Evolutionary conservation across 1,284 basidiomycete genomes (phyloP).

Genomic region (Moniliophthora roreri): DNA sequence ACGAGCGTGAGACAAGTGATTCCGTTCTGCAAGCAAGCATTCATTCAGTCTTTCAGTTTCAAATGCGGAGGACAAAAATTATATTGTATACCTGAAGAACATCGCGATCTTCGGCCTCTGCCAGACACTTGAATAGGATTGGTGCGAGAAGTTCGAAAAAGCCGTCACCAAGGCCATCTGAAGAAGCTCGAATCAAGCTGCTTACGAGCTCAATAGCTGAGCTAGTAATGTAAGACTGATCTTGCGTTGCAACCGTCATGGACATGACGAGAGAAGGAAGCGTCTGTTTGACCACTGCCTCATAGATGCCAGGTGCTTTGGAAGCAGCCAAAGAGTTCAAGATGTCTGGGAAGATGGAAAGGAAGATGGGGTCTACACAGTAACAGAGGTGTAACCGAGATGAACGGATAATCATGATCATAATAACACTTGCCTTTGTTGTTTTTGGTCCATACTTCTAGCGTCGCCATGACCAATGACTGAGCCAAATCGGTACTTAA

Average conservation of each 20-base stretch:
- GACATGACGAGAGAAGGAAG: constrained; percentile 72
- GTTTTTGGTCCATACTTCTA: constrained; percentile 84
- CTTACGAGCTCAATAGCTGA: constrained; percentile 83
- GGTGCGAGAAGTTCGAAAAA: constrained; percentile 77
- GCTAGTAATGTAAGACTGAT: constrained; percentile 70
- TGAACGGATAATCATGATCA: neutral
- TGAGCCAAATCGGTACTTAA: constrained; percentile 63
- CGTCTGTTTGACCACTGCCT: constrained; percentile 70
- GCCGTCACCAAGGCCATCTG: constrained; percentile 70
- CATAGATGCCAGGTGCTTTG: constrained; percentile 59
- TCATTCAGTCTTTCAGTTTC: constrained; percentile 7
- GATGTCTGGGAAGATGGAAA: constrained; percentile 85
- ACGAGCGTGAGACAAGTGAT: constrained; percentile 81
- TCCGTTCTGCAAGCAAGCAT: constrained; percentile 58
- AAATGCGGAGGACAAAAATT: neutral
- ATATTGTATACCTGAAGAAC: constrained; percentile 68
- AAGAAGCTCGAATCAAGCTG: constrained; percentile 67
- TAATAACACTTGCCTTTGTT: constrained; percentile 59
- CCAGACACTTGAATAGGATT: constrained; percentile 69
- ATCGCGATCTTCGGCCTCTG: constrained; percentile 76
- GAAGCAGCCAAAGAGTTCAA: constrained; percentile 70
- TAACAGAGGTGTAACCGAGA: constrained; percentile 1
- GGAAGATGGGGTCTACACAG: constrained; percentile 79
- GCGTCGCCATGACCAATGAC: constrained; percentile 61
- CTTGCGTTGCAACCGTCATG: constrained; percentile 55